phyloP scores from a whole-genome alignment of 2,329 filamentous ascomycete species.

The Neocucurbitaria cava region DNA sequence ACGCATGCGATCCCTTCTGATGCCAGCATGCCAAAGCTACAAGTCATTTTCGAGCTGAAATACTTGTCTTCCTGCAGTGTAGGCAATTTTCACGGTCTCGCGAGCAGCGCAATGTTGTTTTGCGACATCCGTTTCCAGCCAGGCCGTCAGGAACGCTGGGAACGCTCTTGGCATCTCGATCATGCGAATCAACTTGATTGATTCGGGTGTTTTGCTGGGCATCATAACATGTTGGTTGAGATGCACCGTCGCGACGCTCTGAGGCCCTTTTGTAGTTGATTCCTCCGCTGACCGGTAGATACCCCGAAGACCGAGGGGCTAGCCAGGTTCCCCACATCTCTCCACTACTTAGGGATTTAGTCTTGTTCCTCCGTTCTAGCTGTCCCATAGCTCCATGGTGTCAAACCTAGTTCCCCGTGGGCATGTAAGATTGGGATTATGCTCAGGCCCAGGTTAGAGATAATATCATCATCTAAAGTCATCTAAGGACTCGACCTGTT shows the following conservation, averaged over 20 bases:
- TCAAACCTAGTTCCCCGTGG: not conserved
- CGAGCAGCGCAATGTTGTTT: slow-evolving; percentile 25
- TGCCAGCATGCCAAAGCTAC: not conserved
- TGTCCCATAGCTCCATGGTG: not conserved
- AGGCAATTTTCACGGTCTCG: slow-evolving; percentile 19
- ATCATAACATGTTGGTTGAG: slow-evolving; percentile 1
- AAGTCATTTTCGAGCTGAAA: not conserved
- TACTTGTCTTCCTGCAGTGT: slow-evolving; percentile 28
- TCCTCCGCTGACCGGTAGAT: slow-evolving; percentile 14
- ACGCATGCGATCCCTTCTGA: slow-evolving; percentile 18
- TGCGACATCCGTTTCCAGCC: slow-evolving; percentile 26
- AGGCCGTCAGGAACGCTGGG: slow-evolving; percentile 3
- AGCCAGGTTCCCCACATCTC: slow-evolving; percentile 2
- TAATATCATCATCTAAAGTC: too few species aligned
- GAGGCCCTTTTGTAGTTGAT: slow-evolving; percentile 5
- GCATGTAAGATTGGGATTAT: too few species aligned
- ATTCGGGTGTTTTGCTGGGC: slow-evolving; percentile 13
- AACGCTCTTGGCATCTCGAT: slow-evolving; percentile 4
- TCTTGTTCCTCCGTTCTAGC: too few species aligned
- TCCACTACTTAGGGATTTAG: not conserved
- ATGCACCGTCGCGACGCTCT: not conserved
- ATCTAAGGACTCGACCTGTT: not conserved
- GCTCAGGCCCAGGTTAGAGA: too few species aligned
- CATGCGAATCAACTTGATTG: not conserved
- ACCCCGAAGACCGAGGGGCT: slow-evolving; percentile 4